Evolutionary conservation across 2,329 filamentous ascomycete species (phyloP), one percentile per base, ranked within the genome.

Genomic region (Botrytis cinerea): DNA sequence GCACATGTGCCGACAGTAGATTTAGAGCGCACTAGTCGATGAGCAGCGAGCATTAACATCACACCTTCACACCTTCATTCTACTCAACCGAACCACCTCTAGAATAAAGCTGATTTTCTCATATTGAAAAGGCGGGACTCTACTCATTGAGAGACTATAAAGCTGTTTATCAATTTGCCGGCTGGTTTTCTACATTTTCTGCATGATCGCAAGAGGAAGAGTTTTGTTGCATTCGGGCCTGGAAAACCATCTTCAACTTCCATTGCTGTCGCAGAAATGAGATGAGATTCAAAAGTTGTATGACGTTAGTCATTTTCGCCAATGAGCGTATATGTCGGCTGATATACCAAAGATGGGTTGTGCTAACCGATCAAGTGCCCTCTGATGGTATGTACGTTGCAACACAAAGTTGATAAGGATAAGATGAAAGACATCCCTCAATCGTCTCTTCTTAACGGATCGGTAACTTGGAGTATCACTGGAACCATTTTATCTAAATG

Each of bases 141-240:
- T 63, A 9, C 25, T 63, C 2, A 32, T 32, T 63, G 14, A 6
- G 25, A 25, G 5, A 45, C 25, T 43, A 28, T n/a, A 8, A 12
- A 63, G 1, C 9, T 6, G 0, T 35, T 10, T 2, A 12, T 25
- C 57, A 12, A 25, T 28, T 54, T 22, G 12, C 22, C 51, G 4
- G 16, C 18, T 22, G 2, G 1, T 28, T 28, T 22, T 25, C 25
- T 54, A 54, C 0, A 5, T 5, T 14, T n/a, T 0, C 8, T 54
- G 9, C 51, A n/a, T n/a, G n/a, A 28, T 35, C 10, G 28, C 28
- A 20, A 1, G 8, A 62, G 20, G 1, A 43, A 1, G 38, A n/a
- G 8, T 8, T 28, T 48, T 8, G 32, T 22, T 25, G 18, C 18
- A 12, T 16, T 46, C 1, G 14, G n/a, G 22, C 4, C n/a, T 25